Base-by-base conservation (phyloP, 768 basidiomycete species). In the Rhizopogon rudus region DNA sequence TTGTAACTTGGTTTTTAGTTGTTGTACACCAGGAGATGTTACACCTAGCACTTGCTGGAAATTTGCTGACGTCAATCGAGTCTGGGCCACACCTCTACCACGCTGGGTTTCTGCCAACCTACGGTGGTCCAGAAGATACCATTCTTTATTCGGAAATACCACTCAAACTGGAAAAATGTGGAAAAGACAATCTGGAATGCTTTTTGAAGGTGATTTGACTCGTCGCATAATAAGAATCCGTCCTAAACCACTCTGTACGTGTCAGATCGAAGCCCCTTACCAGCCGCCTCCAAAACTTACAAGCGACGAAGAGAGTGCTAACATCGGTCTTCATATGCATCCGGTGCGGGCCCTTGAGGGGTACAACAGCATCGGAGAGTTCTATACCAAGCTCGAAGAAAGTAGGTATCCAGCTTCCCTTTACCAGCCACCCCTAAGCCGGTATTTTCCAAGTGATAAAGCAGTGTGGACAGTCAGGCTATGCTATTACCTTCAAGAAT, bases 11-110 rank as follows among this genome's bases (percentile, higher is more conserved):
- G 20, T 1, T 10, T 28, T 16, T 31, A 63, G 61, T 46, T 33
- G 50, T 63, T 42, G 60, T 51, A 9, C 46, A 56, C 40, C 61
- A 63, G 51, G 61, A 63, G 51, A 63, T 63, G 61, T 50, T 60
- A 20, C 41, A 61, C 41, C 52, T 61, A 17, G 40, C 60, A 9
- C 56, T 63, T 16, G 54, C 57, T 1, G 60, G 60, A 12, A 63
- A 63, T 46, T 42, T 63, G n/a, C 29, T 58, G 13, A 44, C 51
- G 5, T 28, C 61, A 17, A 31, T 63, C 10, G 54, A 46, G n/a
- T 45, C 44, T 5, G 42, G 45, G 12, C 59, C 54, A 16, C 25
- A 12, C 2, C 56, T 60, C 25, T 60, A 62, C 43, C 14, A 29
- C 29, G 16, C 16, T 6, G 13, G 16, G 4, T 43, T 41, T 33